A percentile compares a stretch with the other conserved stretches of the same genome.
Conservation (phyloP, 2,329 filamentous ascomycete genomes). For the Knufia fluminis region DNA sequence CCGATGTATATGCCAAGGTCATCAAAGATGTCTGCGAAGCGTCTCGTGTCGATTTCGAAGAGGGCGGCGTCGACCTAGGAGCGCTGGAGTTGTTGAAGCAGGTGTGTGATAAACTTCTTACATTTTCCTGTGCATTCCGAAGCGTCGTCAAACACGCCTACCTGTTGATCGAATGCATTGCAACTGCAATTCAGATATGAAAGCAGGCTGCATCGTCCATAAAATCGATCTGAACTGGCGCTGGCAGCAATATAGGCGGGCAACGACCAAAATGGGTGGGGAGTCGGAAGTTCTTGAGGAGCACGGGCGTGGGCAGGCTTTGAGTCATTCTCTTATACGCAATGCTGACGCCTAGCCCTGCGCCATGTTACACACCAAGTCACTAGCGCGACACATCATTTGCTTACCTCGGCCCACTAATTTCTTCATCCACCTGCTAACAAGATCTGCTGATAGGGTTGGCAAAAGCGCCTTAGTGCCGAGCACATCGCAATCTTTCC, state of each 20-base stretch:
- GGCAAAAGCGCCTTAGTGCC: constrained; percentile 83
- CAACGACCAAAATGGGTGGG: constrained; percentile 10
- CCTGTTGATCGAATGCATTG: not conserved
- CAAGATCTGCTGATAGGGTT: constrained; percentile 52
- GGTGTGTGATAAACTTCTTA: constrained; percentile 50
- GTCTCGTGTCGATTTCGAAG: constrained; percentile 91
- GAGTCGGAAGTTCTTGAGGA: constrained; percentile 21
- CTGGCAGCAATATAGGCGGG: constrained; percentile 9
- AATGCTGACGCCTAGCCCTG: constrained; percentile 15
- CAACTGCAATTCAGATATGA: too few species aligned
- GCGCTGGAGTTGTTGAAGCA: constrained; percentile 79
- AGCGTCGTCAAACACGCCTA: not conserved
- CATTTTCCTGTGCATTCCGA: not conserved
- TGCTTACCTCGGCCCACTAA: not conserved
- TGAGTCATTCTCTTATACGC: constrained; percentile 25
- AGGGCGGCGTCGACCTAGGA: constrained; percentile 80
- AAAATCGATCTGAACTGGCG: not conserved
- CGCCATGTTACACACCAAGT: constrained; percentile 5
- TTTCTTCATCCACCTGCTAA: not conserved
- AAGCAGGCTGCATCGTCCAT: too few species aligned
- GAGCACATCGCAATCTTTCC: constrained; percentile 82
- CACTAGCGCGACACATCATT: constrained; percentile 3
- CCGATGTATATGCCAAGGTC: constrained; percentile 78
- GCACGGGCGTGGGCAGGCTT: constrained; percentile 15
- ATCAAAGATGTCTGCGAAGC: constrained; percentile 86